A percentile compares a stretch with the other conserved stretches of the same genome.
Conservation (phyloP, 495 filamentous ascomycete species). For the Aspergillus sparsus region DNA sequence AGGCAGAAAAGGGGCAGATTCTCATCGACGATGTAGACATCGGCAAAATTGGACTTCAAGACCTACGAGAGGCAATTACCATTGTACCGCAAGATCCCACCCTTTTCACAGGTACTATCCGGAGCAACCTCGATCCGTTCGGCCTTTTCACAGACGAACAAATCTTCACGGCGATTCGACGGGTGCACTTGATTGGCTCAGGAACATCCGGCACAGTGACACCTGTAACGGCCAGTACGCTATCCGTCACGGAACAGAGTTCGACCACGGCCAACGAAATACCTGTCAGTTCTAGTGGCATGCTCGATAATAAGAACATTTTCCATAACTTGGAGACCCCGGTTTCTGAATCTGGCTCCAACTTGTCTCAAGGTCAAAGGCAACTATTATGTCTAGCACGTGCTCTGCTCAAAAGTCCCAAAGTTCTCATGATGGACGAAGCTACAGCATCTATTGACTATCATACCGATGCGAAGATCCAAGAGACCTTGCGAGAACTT, state of each 20-base stretch:
- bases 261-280: constrained; percentile 40
- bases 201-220: constrained; percentile 51
- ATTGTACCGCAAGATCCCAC: constrained; percentile 99
- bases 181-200: constrained; percentile 84
- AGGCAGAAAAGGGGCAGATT: constrained; percentile 89
- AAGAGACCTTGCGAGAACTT: constrained; percentile 88
- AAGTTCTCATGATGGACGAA: constrained; percentile 97
- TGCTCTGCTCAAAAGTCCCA: constrained; percentile 86
- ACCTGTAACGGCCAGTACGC: constrained; percentile 41
- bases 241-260: constrained; percentile 29
- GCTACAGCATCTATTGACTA: constrained; percentile 99
- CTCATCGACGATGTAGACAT: constrained; percentile 90
- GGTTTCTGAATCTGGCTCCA: constrained; percentile 89
- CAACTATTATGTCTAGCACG: constrained; percentile 95
- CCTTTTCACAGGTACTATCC: constrained; percentile 92
- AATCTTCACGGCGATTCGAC: constrained; percentile 81
- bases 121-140: constrained; percentile 96
- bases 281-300: constrained; percentile 32
- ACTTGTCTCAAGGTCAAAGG: constrained; percentile 94
- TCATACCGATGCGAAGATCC: constrained; percentile 91
- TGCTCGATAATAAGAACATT: constrained; percentile 81
- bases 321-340: constrained; percentile 85
- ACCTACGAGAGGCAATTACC: constrained; percentile 90
- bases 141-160: constrained; percentile 86
- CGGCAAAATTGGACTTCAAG: constrained; percentile 81